Evolutionary conservation across 441 rosid genomes (phyloP), one percentile per base, ranked within the genome.

Genomic region (Sinapis alba): DNA sequence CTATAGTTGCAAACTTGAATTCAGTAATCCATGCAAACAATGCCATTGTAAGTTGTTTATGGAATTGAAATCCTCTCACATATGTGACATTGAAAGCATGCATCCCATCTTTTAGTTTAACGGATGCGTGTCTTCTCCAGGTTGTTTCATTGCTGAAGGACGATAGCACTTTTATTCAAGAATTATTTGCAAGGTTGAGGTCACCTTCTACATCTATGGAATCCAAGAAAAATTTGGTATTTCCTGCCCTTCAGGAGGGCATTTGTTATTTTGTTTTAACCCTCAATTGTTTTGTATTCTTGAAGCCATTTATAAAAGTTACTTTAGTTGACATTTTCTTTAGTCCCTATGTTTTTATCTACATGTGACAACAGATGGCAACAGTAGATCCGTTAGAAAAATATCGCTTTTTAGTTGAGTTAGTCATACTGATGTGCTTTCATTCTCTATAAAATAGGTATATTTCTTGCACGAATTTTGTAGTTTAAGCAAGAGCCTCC

Each of bases 181-280:
- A 96, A 76, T 72, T 96, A 78, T 96, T 96, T 85, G 91, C 89
- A 32, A 94, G 89, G 86, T 83, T 96, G 86, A 84, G 83, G 70
- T 87, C 95, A 23, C 84, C 95, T 4, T 58, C 84, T 73, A 86
- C 92, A 41, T 88, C 92, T 71, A 79, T 86, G 70, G 93, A 88
- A 75, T 92, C 99, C 60, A 93, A 90, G 93, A 96, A 89, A 81
- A 90, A 89, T 84, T 83, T 96, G 98, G 99, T 96, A 88, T 83
- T 71, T 76, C 50, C 77, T 30, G 19, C 63, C 63, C 72, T 21
- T 59, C 62, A 66, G 54, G 68, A 66, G 47, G 47, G 59, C 60
- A 76, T 65, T 56, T 76, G 12, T 47, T 30, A 15, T 38, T 56
- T 73, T 72, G 45, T 72, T 53, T 59, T 27, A 43, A 54, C 45